Evolutionary conservation across 495 filamentous ascomycete species (phyloP).

Genomic region (Penicillium cataractarum): DNA sequence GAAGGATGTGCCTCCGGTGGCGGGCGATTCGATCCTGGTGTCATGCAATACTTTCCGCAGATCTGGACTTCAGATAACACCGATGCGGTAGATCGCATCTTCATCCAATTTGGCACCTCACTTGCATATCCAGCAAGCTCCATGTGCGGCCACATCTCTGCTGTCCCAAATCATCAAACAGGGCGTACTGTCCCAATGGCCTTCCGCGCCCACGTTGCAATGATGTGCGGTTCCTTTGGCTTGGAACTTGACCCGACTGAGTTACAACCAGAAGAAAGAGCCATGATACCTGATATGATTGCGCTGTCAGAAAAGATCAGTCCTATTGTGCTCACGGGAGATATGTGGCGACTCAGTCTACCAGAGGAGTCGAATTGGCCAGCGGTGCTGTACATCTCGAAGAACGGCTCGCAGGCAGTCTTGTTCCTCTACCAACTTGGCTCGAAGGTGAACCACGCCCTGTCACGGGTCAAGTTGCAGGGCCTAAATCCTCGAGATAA

Average conservation of each 20-base stretch:
- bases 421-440: not conserved
- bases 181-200: not conserved
- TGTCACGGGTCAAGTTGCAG: not conserved
- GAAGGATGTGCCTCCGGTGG: conserved; percentile 1
- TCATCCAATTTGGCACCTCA: not conserved
- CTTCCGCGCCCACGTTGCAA: not conserved
- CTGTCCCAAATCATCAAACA: not conserved
- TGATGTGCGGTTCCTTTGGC: not conserved
- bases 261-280: not conserved
- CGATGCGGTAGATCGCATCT: not conserved
- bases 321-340: not conserved
- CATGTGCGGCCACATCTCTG: not conserved
- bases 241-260: not conserved
- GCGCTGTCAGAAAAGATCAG: not conserved
- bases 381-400: not conserved
- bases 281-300: not conserved
- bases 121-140: not conserved
- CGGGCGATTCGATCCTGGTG: not conserved
- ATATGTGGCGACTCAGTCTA: not conserved
- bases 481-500: not conserved
- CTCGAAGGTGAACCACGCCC: not conserved
- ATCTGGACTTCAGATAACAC: not conserved
- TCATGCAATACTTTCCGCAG: not conserved
- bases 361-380: conserved; percentile 1
- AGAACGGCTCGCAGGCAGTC: not conserved